Conservation (phyloP, 179 eudicot genomes). For the Corrigiola litoralis region DNA sequence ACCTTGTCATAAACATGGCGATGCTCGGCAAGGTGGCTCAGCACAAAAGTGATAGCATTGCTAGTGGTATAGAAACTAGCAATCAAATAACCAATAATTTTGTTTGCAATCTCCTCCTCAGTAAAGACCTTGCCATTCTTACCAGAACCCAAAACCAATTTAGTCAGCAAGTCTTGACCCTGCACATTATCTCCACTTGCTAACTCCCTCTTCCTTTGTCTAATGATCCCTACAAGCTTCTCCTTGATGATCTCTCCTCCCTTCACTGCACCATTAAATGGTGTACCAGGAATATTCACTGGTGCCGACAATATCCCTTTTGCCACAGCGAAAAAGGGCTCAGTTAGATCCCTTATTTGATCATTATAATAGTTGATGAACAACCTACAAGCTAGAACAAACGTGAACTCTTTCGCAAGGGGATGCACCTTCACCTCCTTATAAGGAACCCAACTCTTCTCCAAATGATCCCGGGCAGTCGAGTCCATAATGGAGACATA, state of each 20-base stretch:
- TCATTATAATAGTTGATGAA: neutral
- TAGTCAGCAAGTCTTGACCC: neutral
- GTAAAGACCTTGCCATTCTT: neutral
- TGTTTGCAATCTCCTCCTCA: neutral
- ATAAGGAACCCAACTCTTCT: neutral
- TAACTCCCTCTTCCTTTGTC: neutral
- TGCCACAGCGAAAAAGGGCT: conserved; percentile 5
- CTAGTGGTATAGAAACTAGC: conserved; percentile 19
- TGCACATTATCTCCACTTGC: no score
- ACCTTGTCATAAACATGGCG: conserved; percentile 10
- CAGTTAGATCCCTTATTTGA: conserved; percentile 1
- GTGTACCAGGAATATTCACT: conserved; percentile 15
- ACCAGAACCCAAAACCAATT: neutral
- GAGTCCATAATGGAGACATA: conserved; percentile 16
- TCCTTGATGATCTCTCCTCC: neutral
- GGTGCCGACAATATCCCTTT: conserved; percentile 17
- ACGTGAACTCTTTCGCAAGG: conserved; percentile 18
- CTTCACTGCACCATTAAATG: conserved; percentile 9
- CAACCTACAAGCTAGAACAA: conserved; percentile 20
- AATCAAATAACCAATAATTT: neutral
- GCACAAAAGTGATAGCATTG: conserved; percentile 1
- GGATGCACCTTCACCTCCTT: conserved; percentile 11
- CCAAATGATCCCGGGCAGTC: conserved; percentile 9
- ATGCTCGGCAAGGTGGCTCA: conserved; percentile 1
- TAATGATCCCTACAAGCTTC: conserved; percentile 5